Base-by-base conservation (phyloP, 352 stramenopile species). In the Aphanomyces astaci region DNA sequence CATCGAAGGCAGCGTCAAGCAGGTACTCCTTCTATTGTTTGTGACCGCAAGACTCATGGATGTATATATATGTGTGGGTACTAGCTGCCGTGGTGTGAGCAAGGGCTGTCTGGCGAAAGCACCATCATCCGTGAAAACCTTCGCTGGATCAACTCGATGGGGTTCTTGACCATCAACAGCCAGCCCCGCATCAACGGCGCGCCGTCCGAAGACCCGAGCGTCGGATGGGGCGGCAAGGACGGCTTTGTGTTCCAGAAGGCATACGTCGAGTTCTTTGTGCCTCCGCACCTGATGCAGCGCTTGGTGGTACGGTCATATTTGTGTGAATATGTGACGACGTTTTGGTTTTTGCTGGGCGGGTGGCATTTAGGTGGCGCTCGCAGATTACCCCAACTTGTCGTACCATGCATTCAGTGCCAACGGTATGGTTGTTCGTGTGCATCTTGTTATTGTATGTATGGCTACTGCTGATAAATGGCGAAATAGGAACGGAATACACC, bases 201-300 rank as follows among this genome's bases (percentile, higher is more conserved):
- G 67, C 76, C 82, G 24, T 98, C 90, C 25, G 86, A 80, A 25
- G 86, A 99, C 39, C 76, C 82, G 45, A 80, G 77, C 32, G 97
- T 98, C 74, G 97, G 97, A 36, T 99, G 97, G 97, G 96, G 96
- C 69, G 92, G 94, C 17, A 78, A 87, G 53, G 86, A 95, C 57
- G 97, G 97, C 25, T 89, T 95, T 59, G 95, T 99, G 30, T 99
- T 98, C 81, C 97, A 99, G 81, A 99, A 99, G 82, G 96, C 94
- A 5, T 99, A 99, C 79, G 90, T 98, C 60, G 97, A 99, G 80
- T 99, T 97, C 76, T 99, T 99, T 75, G 86, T 90, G 27, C 94
- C 87, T 31, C 95, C 95, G 24, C 74, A 75, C 15, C 80, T 92
- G 67, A 79, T 94, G 19, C 72, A 73, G 17, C 80, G 90, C 60